phyloP scores from a whole-genome alignment of 73 alveolate species.

The Symbiodinium pilosum region DNA sequence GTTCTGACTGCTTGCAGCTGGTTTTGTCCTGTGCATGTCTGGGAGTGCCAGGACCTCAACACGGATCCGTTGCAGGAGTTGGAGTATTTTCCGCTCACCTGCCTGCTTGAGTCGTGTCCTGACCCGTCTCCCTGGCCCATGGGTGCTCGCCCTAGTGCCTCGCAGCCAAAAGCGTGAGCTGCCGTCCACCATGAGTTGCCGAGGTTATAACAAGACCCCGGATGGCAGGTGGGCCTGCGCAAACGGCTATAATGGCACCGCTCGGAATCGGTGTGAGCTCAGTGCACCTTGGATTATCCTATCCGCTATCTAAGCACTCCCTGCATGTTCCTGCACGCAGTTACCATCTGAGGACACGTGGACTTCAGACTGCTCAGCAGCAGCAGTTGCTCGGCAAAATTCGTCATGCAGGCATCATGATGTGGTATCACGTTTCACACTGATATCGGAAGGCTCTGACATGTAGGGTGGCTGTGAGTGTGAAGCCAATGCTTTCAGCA shows the following conservation, averaged over 20 bases:
- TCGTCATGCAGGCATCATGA: background rate
- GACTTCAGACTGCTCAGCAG: slow-evolving; percentile 78
- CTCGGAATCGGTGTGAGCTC: slow-evolving; percentile 61
- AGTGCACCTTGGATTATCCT: slow-evolving; percentile 19
- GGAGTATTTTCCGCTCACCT: slow-evolving; percentile 77
- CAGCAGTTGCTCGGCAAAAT: slow-evolving; percentile 19
- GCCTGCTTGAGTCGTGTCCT: slow-evolving; percentile 70
- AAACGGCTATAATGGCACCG: slow-evolving; percentile 82
- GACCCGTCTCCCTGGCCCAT: slow-evolving; percentile 89
- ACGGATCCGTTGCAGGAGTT: slow-evolving; percentile 65
- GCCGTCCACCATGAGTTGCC: background rate
- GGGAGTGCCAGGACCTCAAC: slow-evolving; percentile 53
- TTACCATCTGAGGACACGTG: slow-evolving; percentile 50
- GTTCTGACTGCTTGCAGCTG: too few species aligned
- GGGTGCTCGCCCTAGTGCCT: background rate
- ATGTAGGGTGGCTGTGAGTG: too few species aligned
- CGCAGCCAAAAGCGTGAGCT: too few species aligned
- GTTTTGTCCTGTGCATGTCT: too few species aligned
- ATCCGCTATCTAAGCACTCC: background rate
- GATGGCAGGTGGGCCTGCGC: slow-evolving; percentile 90
- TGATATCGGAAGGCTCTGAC: too few species aligned
- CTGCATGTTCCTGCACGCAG: background rate
- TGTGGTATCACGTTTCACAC: too few species aligned
- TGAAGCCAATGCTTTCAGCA: background rate
- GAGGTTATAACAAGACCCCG: slow-evolving; percentile 83